These are phyloP conservation scores for Alternaria alternata DNA, from an alignment of 2,329 filamentous ascomycete species.

Conservation along the genomic window DNA sequence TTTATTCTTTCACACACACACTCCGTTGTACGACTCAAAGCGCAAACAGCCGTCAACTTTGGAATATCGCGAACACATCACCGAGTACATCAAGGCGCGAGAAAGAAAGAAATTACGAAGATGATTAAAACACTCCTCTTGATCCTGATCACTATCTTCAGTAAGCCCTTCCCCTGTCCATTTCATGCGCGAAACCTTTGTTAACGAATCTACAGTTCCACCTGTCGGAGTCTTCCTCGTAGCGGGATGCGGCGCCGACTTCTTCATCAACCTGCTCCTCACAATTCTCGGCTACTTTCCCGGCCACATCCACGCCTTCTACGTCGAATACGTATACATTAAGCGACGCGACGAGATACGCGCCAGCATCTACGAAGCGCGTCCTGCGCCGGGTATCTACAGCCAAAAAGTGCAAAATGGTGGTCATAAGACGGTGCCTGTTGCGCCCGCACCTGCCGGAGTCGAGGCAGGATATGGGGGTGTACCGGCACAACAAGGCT, in stretches of 20 bases:
- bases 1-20: neutral
- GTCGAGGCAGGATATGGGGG: constrained; percentile 10
- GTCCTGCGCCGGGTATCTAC: constrained; percentile 73
- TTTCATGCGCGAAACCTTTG: neutral
- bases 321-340: constrained; percentile 84
- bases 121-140: constrained; percentile 50
- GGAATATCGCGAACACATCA: neutral
- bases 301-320: constrained; percentile 81
- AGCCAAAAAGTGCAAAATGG: constrained; percentile 76
- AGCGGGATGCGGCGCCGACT: constrained; percentile 59
- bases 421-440: constrained; percentile 48
- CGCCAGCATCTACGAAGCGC: constrained; percentile 63
- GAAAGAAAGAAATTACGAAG: constrained; percentile 3
- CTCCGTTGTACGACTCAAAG: neutral
- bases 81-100: neutral
- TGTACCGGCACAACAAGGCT: constrained; percentile 17
- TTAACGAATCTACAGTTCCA: constrained; percentile 49
- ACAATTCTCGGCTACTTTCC: constrained; percentile 67
- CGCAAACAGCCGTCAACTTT: neutral
- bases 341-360: constrained; percentile 71
- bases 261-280: constrained; percentile 59
- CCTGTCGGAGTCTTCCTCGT: constrained; percentile 59
- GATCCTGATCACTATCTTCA: constrained; percentile 57
- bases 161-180: constrained; percentile 31
- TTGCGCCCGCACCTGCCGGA: neutral